phyloP scores from a whole-genome alignment of 495 filamentous ascomycete genomes.

The Cryomyces antarcticus region DNA sequence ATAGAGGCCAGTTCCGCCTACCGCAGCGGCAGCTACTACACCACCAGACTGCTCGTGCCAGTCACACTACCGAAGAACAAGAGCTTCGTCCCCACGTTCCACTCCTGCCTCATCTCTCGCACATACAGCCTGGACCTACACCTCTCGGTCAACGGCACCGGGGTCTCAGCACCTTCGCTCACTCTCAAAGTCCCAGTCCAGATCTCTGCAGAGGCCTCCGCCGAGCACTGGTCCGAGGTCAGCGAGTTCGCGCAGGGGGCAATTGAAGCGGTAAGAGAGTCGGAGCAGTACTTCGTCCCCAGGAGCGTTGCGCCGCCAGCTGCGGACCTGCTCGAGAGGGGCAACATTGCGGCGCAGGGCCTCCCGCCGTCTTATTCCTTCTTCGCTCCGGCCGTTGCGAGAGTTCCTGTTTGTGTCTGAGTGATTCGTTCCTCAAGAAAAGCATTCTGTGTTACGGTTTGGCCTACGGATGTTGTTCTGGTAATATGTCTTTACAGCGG shows the following conservation, averaged over 20 bases:
- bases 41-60: conserved; percentile 48
- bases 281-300: background rate
- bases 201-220: conserved; percentile 25
- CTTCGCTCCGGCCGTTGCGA: too few species aligned
- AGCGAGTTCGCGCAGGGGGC: background rate
- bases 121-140: conserved; percentile 55
- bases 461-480: too few species aligned
- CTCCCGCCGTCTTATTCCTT: too few species aligned
- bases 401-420: too few species aligned
- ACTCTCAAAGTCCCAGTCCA: conserved; percentile 60
- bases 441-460: too few species aligned
- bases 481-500: too few species aligned
- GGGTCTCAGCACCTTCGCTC: conserved; percentile 33
- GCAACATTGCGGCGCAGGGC: background rate
- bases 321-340: background rate
- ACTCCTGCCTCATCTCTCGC: conserved; percentile 65
- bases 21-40: conserved; percentile 34
- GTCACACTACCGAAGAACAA: conserved; percentile 50
- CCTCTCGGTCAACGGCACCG: conserved; percentile 37
- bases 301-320: background rate
- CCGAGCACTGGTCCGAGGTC: background rate
- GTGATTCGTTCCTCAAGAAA: too few species aligned
- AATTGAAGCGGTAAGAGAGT: background rate
- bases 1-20: conserved; percentile 21
- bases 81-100: conserved; percentile 70